Percentiles rank a stretch among this genome's conserved stretches.
Evolutionary conservation across 2,329 filamentous ascomycete species (phyloP).

Genomic region (Fusarium paranaense): DNA sequence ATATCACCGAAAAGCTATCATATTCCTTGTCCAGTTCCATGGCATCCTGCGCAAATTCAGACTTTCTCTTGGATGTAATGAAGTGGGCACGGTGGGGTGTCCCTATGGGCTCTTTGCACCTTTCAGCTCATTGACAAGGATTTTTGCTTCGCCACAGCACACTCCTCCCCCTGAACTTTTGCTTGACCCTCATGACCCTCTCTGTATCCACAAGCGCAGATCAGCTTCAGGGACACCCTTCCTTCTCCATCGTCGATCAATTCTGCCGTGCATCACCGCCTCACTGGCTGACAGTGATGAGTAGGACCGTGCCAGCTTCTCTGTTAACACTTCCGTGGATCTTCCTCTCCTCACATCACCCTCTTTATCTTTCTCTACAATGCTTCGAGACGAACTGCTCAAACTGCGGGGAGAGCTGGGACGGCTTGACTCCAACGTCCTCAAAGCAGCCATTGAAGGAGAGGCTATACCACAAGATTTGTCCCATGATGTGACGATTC

Average conservation of each 20-base stretch:
- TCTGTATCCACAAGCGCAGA: neutral
- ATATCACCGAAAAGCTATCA: neutral
- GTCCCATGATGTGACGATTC: neutral
- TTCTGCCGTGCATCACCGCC: neutral
- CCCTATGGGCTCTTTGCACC: neutral
- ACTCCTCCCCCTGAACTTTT: neutral
- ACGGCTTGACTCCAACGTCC: neutral
- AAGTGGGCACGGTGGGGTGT: neutral
- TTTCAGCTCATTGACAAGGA: neutral
- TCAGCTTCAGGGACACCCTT: neutral
- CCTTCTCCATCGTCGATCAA: neutral
- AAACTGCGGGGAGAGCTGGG: neutral
- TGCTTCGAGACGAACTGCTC: neutral
- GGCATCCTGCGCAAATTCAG: no score
- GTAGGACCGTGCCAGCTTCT: neutral
- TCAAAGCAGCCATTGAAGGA: neutral
- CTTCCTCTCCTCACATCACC: neutral
- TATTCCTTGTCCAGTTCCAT: neutral
- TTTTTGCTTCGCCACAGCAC: neutral
- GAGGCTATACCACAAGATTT: neutral
- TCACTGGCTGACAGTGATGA: neutral
- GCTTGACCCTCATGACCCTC: neutral
- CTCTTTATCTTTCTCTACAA: neutral
- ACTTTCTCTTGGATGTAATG: neutral
- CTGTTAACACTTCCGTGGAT: neutral